phyloP scores from a whole-genome alignment of 23 red algal species.

The Cyanidiococcus yangmingshanensis region DNA sequence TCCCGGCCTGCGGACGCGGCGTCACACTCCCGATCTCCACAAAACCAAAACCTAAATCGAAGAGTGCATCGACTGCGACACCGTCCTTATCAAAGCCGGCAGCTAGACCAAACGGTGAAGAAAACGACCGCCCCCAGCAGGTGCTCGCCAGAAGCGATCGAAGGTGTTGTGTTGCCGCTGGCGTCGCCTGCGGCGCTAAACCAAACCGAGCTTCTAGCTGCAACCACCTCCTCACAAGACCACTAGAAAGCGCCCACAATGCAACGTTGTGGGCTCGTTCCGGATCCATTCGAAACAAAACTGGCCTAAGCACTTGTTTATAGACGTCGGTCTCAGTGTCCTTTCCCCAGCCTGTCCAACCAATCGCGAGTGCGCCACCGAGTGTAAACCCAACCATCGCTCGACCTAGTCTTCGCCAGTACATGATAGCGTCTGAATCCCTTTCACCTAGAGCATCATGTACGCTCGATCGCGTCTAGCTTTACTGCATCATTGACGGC shows the following conservation, averaged over 20 bases:
- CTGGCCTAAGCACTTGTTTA: neutral
- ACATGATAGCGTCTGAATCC: neutral
- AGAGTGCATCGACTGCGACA: constrained; percentile 55
- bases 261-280: constrained; percentile 23
- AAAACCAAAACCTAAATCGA: constrained; percentile 73
- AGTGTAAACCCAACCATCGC: neutral
- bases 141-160: constrained; percentile 2
- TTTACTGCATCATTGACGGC: too few species aligned
- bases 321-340: neutral
- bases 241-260: constrained; percentile 8
- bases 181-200: neutral
- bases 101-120: constrained; percentile 71
- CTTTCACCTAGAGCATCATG: too few species aligned
- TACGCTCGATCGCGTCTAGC: too few species aligned
- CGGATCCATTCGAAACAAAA: constrained; percentile 15
- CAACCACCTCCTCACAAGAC: constrained; percentile 12
- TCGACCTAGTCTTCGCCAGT: neutral
- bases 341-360: neutral
- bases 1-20: constrained; percentile 63
- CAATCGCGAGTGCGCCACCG: neutral
- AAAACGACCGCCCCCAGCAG: constrained; percentile 51
- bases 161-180: neutral
- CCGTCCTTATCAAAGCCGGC: constrained; percentile 95
- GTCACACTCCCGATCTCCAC: constrained; percentile 86
- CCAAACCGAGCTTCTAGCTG: neutral